Evolutionary conservation across 352 stramenopile genomes (phyloP).

Genomic region (Phytophthora crassamura): DNA sequence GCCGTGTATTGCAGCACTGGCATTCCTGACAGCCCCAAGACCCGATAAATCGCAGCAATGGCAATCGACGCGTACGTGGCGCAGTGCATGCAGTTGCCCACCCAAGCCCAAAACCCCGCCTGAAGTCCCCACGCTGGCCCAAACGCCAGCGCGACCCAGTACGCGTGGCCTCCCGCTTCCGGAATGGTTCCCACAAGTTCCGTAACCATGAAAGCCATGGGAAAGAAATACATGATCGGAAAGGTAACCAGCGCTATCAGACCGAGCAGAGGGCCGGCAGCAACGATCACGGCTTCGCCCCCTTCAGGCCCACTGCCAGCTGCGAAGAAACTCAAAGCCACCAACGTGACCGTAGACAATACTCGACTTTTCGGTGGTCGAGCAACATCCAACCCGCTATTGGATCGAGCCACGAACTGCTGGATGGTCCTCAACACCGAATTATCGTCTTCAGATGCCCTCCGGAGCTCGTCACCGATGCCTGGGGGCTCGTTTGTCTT

Average conservation of each 20-base stretch:
- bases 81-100: conserved; percentile 80
- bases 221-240: conserved; percentile 55
- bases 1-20: conserved; percentile 52
- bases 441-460: conserved; percentile 10
- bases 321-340: conserved; percentile 67
- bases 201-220: conserved; percentile 52
- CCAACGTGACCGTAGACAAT: conserved; percentile 46
- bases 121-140: conserved; percentile 76
- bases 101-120: conserved; percentile 84
- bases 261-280: conserved; percentile 48
- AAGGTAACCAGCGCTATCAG: conserved; percentile 47
- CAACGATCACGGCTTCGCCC: conserved; percentile 52
- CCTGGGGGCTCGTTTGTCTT: not conserved
- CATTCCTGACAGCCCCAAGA: conserved; percentile 15
- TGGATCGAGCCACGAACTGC: conserved; percentile 5
- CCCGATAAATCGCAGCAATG: conserved; percentile 39
- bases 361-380: conserved; percentile 24
- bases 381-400: conserved; percentile 1
- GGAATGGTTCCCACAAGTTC: conserved; percentile 61
- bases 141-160: conserved; percentile 76
- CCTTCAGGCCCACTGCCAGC: conserved; percentile 54
- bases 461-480: conserved; percentile 2
- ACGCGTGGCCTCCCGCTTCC: conserved; percentile 58
- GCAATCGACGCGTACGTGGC: conserved; percentile 71
- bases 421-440: conserved; percentile 5